Evolutionary conservation across 1,284 basidiomycete species (phyloP), one percentile per base, ranked within the genome.

Genomic region (Boletellus sp.): DNA sequence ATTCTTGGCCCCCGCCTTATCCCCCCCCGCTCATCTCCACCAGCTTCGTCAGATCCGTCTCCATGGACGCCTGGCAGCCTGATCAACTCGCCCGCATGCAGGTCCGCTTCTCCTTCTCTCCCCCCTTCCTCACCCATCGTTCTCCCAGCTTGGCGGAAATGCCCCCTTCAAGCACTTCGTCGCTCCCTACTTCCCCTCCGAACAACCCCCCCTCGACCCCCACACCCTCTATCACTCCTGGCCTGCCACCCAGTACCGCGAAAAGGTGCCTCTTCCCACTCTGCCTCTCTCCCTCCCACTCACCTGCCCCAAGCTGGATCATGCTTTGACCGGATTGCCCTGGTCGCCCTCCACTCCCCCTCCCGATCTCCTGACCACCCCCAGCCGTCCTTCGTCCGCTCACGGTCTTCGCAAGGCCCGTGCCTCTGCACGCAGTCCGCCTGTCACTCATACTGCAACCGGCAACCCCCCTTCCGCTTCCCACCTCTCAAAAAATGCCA

Each of bases 31-130:
- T 41, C 45, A 25, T 44, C 47, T 29, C 41, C 19, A 44, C 41
- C 68, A 93, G 90, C 62, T 94, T 94, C 69, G 90, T 95, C 44
- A 79, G 92, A 60, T 93, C 89, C 39, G 82, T 92, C 57, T 94
- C 92, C 46, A 96, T 96, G 93, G 93, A 95, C 70, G 87, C 91
- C 58, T 96, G 93, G 93, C 87, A 91, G 49, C 80, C 85, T 32
- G 90, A 93, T 44, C 93, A 97, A 67, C 74, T 95, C 56, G 84
- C 73, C 60, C 83, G 92, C 55, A 95, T 97, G 91, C 83, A 88
- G 80, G 89, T 91, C 36, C 41, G 73, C 53, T 8, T 43, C 39
- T 46, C 41, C 14, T 32, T 42, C 47, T 27, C 39, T 56, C 34
- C 43, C 30, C 45, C 34, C 35, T 17, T 45, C 47, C 21, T 52